Percentiles rank a stretch among this genome's conserved stretches.
Conservation (phyloP, 2,329 filamentous ascomycete species). For the Cercospora sesami region DNA sequence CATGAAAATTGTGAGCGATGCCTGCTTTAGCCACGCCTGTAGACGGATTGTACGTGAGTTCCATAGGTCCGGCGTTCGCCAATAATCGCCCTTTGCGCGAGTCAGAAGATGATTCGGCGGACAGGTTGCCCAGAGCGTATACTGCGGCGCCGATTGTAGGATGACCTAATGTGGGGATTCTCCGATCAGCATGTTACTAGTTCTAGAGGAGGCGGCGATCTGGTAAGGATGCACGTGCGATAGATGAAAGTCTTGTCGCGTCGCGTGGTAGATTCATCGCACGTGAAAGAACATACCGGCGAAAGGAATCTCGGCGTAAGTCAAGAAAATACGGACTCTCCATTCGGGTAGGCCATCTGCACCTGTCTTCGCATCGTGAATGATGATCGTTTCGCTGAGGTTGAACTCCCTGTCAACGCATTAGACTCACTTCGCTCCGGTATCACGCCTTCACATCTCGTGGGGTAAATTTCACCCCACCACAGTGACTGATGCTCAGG, state of each 20-base stretch:
- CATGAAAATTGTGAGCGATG: constrained; percentile 67
- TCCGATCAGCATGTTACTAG: constrained; percentile 11
- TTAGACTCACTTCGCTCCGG: background rate
- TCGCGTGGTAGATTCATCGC: background rate
- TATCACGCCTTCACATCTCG: background rate
- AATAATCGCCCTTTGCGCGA: constrained; percentile 40
- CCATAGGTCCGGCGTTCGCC: constrained; percentile 49
- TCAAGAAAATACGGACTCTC: constrained; percentile 58
- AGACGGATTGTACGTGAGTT: constrained; percentile 36
- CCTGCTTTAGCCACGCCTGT: constrained; percentile 56
- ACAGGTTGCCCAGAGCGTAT: constrained; percentile 44
- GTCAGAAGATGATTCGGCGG: constrained; percentile 22
- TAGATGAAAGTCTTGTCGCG: background rate
- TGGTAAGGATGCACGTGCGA: background rate
- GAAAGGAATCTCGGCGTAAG: constrained; percentile 55
- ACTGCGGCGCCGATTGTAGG: constrained; percentile 59
- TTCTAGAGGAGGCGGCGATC: background rate
- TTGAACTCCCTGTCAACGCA: constrained; percentile 52
- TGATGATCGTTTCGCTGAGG: constrained; percentile 58
- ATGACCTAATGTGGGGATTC: constrained; percentile 42
- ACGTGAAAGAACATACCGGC: constrained; percentile 38
- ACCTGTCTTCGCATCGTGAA: constrained; percentile 42
- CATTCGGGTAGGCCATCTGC: constrained; percentile 37
- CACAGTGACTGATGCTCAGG: background rate
- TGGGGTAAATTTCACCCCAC: too few relatives aligned